Conservation (phyloP, 768 basidiomycete species). For the Phanerochaete carnosa region DNA sequence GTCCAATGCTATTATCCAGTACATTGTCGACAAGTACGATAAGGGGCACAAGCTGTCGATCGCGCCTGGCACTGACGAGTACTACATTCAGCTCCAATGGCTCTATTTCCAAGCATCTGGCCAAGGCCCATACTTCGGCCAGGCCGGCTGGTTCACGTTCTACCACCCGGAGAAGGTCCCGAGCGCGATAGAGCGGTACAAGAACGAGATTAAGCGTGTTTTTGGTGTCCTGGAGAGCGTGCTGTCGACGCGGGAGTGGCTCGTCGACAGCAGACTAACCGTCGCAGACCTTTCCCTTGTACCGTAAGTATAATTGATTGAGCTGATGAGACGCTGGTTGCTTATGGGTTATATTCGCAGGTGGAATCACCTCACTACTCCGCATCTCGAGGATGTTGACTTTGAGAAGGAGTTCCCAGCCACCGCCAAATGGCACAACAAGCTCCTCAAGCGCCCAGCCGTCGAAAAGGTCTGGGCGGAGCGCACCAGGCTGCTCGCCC, state of each 20-base stretch:
- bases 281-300: conserved; percentile 24
- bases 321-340: too few species aligned
- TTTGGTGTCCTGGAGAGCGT: conserved; percentile 25
- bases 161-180: too few species aligned
- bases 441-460: too few species aligned
- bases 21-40: conserved; percentile 42
- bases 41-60: conserved; percentile 31
- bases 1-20: conserved; percentile 38
- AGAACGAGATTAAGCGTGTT: conserved; percentile 25
- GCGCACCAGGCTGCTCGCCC: too few species aligned
- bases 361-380: too few species aligned
- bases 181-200: conserved; percentile 30
- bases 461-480: too few species aligned
- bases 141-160: conserved; percentile 23
- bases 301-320: too few species aligned
- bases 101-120: conserved; percentile 37
- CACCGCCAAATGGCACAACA: too few species aligned
- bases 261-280: conserved; percentile 23
- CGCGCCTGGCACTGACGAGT: too few species aligned
- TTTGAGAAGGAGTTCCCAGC: too few species aligned
- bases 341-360: too few species aligned
- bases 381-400: too few species aligned
- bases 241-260: conserved; percentile 25
- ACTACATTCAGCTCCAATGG: conserved; percentile 31
- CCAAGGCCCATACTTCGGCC: conserved; percentile 27